Evolutionary conservation across 73 alveolate species (phyloP), one percentile per base, ranked within the genome.

Genomic region (Tetrahymena elliotti): DNA sequence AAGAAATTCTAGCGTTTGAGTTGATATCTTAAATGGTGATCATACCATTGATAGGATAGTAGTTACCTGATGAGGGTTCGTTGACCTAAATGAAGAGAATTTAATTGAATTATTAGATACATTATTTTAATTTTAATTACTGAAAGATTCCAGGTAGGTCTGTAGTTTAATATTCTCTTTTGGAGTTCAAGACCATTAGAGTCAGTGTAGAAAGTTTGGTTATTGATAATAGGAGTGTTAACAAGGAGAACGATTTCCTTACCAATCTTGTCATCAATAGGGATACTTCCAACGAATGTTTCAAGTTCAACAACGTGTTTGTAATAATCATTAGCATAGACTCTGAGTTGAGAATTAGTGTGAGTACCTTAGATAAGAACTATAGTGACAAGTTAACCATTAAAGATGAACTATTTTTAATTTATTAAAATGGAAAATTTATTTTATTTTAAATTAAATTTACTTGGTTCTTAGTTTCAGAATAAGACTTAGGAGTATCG

Each of bases 41-140:
- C 24, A 96, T 97, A n/a, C 98, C 96, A 92, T 97, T 95, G n/a
- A 98, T 96, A 8, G 99, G 99, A 96, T 98, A 98, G 97, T 96
- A 98, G 97, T 98, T 98, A 33, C 98, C 98, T 4, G 99, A 94
- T 37, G 98, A 96, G 35, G 98, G 97, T 93, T 98, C 97, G 31
- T 95, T 92, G 1, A 94, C 95, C 40, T 84, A 84, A 7, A 6
- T 18, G 1, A 22, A 4, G 11, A 22, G 24, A 0, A 68, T 68
- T 68, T 68, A 5, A 27, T 68, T 68, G 6, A 68, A 18, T 68
- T 24, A 68, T 18, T 11, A 0, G n/a, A 68, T n/a, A 10, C 13
- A 18, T 24, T 24, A 3, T 53, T n/a, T 13, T 8, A 6, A 7
- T 96, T 94, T 1, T 3, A 3, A 27, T 68, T 93, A 47, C 39